These are phyloP conservation scores for Taphrina betulina DNA, from an alignment of 1,139 yeast genomes.

Conservation along the genomic window DNA sequence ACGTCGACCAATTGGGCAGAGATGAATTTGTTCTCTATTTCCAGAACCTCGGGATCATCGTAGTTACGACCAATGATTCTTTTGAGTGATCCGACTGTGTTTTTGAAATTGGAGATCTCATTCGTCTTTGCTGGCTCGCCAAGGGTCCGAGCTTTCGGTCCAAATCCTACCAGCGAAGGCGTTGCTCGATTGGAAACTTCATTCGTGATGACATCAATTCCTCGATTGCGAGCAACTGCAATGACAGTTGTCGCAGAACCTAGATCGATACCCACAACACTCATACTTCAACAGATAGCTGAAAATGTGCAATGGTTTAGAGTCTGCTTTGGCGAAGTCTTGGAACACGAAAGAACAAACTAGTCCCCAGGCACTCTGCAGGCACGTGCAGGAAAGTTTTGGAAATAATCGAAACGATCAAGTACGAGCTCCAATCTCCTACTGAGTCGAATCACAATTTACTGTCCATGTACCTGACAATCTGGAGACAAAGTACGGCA, in stretches of 20 bases:
- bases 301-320: no score
- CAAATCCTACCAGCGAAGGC: constrained; percentile 92
- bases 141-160: constrained; percentile 78
- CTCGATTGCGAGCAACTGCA: constrained; percentile 98
- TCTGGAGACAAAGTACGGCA: no score
- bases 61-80: constrained; percentile 79
- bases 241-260: constrained; percentile 92
- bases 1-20: constrained; percentile 64
- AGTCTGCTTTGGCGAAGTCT: no score
- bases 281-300: no score
- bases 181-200: constrained; percentile 98
- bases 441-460: no score
- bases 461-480: no score
- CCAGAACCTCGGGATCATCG: constrained; percentile 70
- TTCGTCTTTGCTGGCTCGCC: constrained; percentile 97
- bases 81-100: constrained; percentile 92
- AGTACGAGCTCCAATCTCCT: no score
- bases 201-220: constrained; percentile 95
- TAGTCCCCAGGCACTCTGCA: no score
- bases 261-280: constrained; percentile 75
- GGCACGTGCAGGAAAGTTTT: no score
- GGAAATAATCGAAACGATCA: no score
- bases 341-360: no score
- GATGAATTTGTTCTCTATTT: constrained; percentile 69
- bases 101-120: constrained; percentile 92